Evolutionary conservation across 2,329 filamentous ascomycete species (phyloP), one percentile per base, ranked within the genome.

Genomic region (Torrubiellomyces zombiae): DNA sequence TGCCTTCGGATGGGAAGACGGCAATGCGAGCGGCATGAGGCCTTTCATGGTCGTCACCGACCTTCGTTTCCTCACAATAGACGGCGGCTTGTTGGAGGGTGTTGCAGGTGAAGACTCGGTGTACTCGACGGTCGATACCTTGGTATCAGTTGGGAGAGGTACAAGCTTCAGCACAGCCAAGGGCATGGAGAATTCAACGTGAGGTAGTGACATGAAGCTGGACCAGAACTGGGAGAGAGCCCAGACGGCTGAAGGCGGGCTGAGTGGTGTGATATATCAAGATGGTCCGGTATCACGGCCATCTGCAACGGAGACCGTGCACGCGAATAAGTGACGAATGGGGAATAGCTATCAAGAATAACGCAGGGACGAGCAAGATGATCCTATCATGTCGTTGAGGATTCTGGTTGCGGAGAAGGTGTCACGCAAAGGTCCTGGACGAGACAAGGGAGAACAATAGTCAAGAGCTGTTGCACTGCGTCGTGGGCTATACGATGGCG

Each of bases 1-100:
- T 40, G 17, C 27, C 32, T 11, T 45, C 40, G 17, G 43, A 38
- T 21, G 32, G 10, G 31, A 37, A 3, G 45, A 33, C 9, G 37
- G 32, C 16, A 55, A 35, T 23, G 48, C 38, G 29, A 56, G 42
- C 17, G 50, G 50, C 33, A 53, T 40, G 23, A 55, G 36, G 16
- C 35, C 44, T 27, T 43, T 55, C 52, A 54, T 56, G 29, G 44
- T 52, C 23, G 45, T 45, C 14, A 53, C 51, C 19, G 49, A 52
- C 26, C 47, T 42, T 34, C 43, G 38, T 30, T 38, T 43, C 19
- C 32, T 31, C 16, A 36, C 26, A n/a, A n/a, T n/a, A n/a, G n/a
- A n/a, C n/a, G n/a, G n/a, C n/a, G n/a, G n/a, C n/a, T n/a, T n/a
- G n/a, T n/a, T n/a, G n/a, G n/a, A n/a, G n/a, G n/a, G n/a, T n/a